phyloP scores from a whole-genome alignment of 768 basidiomycete genomes.

The Boletus eberwhitei region DNA sequence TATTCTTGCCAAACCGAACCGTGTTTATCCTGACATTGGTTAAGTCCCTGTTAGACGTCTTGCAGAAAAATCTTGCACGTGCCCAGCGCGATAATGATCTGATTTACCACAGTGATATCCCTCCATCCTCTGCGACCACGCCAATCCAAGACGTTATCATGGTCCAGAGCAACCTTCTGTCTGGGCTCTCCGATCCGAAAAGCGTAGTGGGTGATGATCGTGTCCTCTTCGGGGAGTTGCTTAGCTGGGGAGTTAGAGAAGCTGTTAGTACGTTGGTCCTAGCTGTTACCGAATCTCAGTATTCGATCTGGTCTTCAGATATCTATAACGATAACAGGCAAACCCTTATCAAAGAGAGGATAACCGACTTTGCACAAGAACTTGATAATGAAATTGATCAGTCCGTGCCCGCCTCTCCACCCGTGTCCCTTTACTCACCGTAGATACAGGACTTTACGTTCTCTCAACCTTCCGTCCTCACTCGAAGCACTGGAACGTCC shows the following conservation, averaged over 20 bases:
- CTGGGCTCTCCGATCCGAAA: conserved; percentile 56
- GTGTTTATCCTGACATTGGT: not conserved
- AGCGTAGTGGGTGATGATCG: conserved; percentile 49
- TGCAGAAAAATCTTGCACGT: conserved; percentile 63
- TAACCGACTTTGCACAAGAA: conserved; percentile 57
- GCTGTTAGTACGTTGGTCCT: conserved; percentile 67
- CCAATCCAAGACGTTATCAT: conserved; percentile 63
- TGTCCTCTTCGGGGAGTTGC: conserved; percentile 69
- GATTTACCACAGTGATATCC: conserved; percentile 89
- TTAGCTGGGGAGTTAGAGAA: conserved; percentile 83
- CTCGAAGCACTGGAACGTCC: conserved; percentile 87
- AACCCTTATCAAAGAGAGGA: conserved; percentile 63
- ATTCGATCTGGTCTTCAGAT: conserved; percentile 38
- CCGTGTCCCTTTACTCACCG: conserved; percentile 1
- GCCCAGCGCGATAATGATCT: conserved; percentile 92
- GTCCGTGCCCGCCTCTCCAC: conserved; percentile 38
- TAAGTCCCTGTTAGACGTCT: conserved; percentile 72
- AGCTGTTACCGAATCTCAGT: not conserved
- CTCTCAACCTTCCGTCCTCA: conserved; percentile 76
- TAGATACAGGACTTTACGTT: conserved; percentile 55
- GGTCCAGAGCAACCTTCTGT: conserved; percentile 55
- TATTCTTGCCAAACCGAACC: not conserved
- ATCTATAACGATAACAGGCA: conserved; percentile 85
- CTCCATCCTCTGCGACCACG: conserved; percentile 64
- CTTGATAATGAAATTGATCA: conserved; percentile 58